These are phyloP conservation scores for Podila minutissima DNA, from an alignment of 192 early-diverging fungal species.

Conservation along the genomic window DNA sequence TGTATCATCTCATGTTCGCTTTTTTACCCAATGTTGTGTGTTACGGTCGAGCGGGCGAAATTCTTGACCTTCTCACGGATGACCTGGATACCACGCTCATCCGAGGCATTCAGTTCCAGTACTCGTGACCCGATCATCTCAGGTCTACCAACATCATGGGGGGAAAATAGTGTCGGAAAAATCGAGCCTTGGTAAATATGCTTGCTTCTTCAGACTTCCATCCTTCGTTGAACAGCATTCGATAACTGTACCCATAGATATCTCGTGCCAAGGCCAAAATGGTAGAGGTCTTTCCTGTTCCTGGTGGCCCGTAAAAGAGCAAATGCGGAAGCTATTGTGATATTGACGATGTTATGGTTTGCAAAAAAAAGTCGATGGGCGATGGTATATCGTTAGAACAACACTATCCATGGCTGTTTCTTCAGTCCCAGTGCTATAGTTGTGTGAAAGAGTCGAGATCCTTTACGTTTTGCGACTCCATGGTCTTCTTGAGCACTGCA, in stretches of 20 bases:
- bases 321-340: slow-evolving; percentile 91
- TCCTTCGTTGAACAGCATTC: too few species aligned
- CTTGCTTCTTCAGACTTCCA: neutral
- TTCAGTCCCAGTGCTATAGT: too few species aligned
- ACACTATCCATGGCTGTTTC: too few species aligned
- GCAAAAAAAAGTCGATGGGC: neutral
- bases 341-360: too few species aligned
- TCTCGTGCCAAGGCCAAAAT: slow-evolving; percentile 91
- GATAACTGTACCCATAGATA: slow-evolving; percentile 72
- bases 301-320: slow-evolving; percentile 97
- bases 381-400: too few species aligned
- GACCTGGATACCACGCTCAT: slow-evolving; percentile 96
- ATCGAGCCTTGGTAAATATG: neutral
- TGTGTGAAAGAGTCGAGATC: neutral
- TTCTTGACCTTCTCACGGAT: slow-evolving; percentile 94
- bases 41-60: slow-evolving; percentile 83
- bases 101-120: slow-evolving; percentile 95
- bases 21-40: slow-evolving; percentile 53
- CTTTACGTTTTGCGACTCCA: slow-evolving; percentile 90
- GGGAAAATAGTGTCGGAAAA: neutral
- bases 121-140: slow-evolving; percentile 81
- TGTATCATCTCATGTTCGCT: neutral
- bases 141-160: slow-evolving; percentile 64
- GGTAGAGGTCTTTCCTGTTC: slow-evolving; percentile 97
- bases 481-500: slow-evolving; percentile 79